A percentile compares a stretch with the other conserved stretches of the same genome.
Conservation (phyloP, 108 stramenopile species). For the Schizochytrium sp. region DNA sequence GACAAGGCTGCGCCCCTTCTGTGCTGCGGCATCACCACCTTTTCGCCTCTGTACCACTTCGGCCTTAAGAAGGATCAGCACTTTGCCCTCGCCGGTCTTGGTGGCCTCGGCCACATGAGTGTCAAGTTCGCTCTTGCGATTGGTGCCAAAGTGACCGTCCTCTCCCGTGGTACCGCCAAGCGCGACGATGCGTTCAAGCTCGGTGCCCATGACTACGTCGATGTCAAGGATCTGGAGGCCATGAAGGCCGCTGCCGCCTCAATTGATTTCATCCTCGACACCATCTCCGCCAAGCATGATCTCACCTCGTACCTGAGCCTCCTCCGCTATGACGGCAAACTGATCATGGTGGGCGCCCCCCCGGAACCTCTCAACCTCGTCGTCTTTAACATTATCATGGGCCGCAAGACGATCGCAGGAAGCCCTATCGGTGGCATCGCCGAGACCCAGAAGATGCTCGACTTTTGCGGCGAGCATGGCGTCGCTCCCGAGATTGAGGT, state of each 20-base stretch:
- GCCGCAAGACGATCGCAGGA: conserved; percentile 23
- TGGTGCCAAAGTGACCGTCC: conserved; percentile 36
- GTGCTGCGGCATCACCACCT: conserved; percentile 62
- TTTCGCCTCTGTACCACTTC: conserved; percentile 42
- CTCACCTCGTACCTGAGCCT: conserved; percentile 23
- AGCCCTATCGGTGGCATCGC: conserved; percentile 46
- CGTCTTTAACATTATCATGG: conserved; percentile 6
- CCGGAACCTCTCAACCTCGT: not conserved
- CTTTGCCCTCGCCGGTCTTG: conserved; percentile 53
- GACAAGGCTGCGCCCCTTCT: conserved; percentile 38
- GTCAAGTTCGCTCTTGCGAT: conserved; percentile 51
- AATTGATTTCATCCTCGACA: conserved; percentile 49
- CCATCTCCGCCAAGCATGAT: conserved; percentile 39
- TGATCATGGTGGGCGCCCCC: conserved; percentile 31
- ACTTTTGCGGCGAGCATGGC: conserved; percentile 47
- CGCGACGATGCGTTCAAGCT: conserved; percentile 33
- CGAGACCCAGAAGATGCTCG: conserved; percentile 52
- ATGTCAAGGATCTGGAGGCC: conserved; percentile 31
- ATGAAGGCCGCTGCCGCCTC: conserved; percentile 32
- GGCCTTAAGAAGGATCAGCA: conserved; percentile 28
- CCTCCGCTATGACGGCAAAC: conserved; percentile 31
- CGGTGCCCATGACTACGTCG: conserved; percentile 35
- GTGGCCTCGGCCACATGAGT: conserved; percentile 58
- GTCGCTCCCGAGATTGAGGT: conserved; percentile 42
- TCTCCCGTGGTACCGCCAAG: conserved; percentile 47